phyloP scores from a whole-genome alignment of 208 protist genomes.

The Endotrypanum monterogeii region DNA sequence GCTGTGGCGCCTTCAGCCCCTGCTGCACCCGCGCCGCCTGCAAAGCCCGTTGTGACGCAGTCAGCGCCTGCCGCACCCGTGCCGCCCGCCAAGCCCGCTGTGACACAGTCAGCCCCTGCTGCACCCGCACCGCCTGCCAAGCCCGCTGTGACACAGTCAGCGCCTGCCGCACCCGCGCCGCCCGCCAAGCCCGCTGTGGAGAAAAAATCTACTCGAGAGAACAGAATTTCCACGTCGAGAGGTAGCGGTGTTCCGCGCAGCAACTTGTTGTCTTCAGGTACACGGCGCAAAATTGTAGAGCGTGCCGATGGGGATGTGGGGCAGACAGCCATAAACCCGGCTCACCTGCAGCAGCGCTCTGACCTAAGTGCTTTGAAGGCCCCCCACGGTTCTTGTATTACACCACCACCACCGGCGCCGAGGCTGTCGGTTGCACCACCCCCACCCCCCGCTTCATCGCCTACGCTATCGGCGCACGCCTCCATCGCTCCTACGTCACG shows the following conservation, averaged over 20 bases:
- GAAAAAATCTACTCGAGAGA: no score
- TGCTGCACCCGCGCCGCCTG: background rate
- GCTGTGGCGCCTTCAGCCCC: background rate
- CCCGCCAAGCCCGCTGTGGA: no score
- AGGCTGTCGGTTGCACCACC: constrained; percentile 9
- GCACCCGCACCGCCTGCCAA: background rate
- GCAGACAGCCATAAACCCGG: background rate
- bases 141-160: background rate
- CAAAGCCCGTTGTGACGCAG: background rate
- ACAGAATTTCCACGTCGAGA: background rate
- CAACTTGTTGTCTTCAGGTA: no score
- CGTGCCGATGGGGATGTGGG: background rate
- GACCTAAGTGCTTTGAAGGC: background rate
- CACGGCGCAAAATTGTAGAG: background rate
- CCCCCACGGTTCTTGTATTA: background rate
- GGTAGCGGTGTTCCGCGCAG: background rate
- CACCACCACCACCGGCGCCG: constrained; percentile 8
- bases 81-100: constrained; percentile 2
- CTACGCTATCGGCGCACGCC: background rate
- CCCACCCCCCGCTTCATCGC: background rate
- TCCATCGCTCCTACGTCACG: constrained; percentile 25
- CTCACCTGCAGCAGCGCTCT: background rate
- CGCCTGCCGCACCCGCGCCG: background rate
- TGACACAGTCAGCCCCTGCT: background rate
- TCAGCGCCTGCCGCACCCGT: constrained; percentile 4